These are phyloP conservation scores for Emericellopsis terricola DNA, from an alignment of 495 filamentous ascomycete species.

Conservation along the genomic window DNA sequence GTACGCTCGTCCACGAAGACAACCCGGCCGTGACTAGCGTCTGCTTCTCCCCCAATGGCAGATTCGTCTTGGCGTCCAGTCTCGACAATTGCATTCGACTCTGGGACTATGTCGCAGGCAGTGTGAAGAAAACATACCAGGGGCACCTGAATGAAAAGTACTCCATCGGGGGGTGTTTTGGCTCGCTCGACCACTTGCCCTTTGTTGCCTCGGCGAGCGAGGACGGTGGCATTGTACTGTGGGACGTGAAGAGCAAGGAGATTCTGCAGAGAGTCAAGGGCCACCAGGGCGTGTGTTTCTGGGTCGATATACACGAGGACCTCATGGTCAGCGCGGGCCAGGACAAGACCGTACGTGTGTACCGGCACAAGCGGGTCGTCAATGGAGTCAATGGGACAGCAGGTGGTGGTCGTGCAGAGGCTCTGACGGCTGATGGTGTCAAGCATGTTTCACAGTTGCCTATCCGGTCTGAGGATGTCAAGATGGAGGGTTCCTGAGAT, in stretches of 20 bases:
- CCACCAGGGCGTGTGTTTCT: conserved; percentile 69
- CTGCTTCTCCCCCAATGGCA: conserved; percentile 83
- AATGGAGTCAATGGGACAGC: not conserved
- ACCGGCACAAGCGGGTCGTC: conserved; percentile 10
- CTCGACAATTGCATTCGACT: conserved; percentile 78
- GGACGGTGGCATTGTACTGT: conserved; percentile 66
- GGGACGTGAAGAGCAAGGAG: conserved; percentile 78
- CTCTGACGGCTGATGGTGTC: not conserved
- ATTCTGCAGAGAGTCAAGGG: conserved; percentile 53
- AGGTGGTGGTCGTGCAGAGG: conserved; percentile 1
- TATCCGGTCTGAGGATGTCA: conserved; percentile 12
- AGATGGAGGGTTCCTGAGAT: too few species aligned
- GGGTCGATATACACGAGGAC: conserved; percentile 43
- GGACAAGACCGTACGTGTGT: conserved; percentile 23
- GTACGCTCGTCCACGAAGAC: conserved; percentile 90
- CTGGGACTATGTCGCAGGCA: conserved; percentile 83
- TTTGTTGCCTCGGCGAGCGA: conserved; percentile 77
- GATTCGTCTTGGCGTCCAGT: conserved; percentile 78
- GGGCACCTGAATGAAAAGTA: conserved; percentile 76
- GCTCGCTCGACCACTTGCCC: conserved; percentile 35
- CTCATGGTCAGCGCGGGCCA: conserved; percentile 28
- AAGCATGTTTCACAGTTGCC: conserved; percentile 3
- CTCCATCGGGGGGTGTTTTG: conserved; percentile 69
- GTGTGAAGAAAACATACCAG: conserved; percentile 89
- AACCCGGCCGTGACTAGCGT: conserved; percentile 83